Base-by-base conservation (phyloP, 2,329 filamentous ascomycete species). In the Botrytis hyacinthi region DNA sequence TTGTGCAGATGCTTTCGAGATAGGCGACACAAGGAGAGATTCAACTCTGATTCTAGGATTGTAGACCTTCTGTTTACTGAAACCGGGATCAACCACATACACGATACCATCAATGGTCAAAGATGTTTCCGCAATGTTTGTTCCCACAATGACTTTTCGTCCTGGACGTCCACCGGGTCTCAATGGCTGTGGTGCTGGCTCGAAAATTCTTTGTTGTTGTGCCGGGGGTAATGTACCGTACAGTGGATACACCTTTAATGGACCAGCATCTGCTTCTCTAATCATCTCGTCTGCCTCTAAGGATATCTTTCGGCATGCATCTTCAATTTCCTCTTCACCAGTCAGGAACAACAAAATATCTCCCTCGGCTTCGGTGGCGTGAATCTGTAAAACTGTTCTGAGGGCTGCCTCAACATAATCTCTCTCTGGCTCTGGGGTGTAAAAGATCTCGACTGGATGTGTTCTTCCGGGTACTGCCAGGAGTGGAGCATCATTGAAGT, bases 1-100 rank as follows among this genome's bases (percentile, higher is more conserved):
- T 82, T 98, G 94, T 16, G 97, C 96, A 1, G 96, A 98, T 37
- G 96, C 96, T 83, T 98, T 98, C 74, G 95, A 98, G 78, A 99
- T 98, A 35, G 96, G 95, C 4, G 96, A 98, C 8, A 99, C 95
- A n/a, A 99, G 87, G 12, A 99, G 88, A 1, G 96, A 98, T 84
- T 99, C 96, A 76, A 99, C 95, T 82, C 96, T 91, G 79, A 97
- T 97, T 75, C 96, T 91, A 35, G 96, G 95, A 83, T 99, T 98
- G 86, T 98, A 99, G 76, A 98, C 96, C 84, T 98, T 99, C 81
- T 99, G 96, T 85, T 99, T 99, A 85, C 94, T 97, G 86, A 99
- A 99, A 51, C 96, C 96, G 3, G 96, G 95, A 80, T 99, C 96
- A n/a, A 99, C 95, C 48, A 99, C 96, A 80, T 98, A 99, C 51